A percentile compares a stretch with the other conserved stretches of the same genome.
Evolutionary conservation across 768 basidiomycete genomes (phyloP).

Genomic region (Russula earlei): DNA sequence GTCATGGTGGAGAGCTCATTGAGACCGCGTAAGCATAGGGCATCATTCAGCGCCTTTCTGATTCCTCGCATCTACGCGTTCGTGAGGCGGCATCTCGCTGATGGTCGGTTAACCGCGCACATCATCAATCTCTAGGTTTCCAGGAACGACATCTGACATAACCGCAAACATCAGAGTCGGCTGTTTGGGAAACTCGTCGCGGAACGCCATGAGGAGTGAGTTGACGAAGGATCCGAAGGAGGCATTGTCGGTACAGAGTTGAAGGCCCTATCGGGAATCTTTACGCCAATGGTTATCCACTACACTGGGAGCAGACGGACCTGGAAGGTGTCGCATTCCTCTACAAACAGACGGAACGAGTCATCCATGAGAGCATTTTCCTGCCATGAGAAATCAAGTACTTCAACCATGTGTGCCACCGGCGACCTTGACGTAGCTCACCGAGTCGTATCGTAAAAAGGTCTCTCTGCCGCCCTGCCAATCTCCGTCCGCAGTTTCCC

Average conservation of each 20-base stretch:
- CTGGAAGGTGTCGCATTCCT: conserved; percentile 71
- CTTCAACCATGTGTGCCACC: background rate
- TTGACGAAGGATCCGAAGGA: conserved; percentile 59
- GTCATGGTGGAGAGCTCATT: conserved; percentile 25
- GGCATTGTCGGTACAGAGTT: conserved; percentile 52
- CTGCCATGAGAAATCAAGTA: conserved; percentile 28
- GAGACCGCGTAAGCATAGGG: conserved; percentile 34
- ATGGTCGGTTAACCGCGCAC: background rate
- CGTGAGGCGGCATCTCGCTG: conserved; percentile 11
- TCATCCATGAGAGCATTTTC: conserved; percentile 60
- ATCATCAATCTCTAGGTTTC: conserved; percentile 12
- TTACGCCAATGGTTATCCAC: background rate
- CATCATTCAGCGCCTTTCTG: conserved; percentile 50
- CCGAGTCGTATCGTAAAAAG: conserved; percentile 49
- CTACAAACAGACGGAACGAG: conserved; percentile 54
- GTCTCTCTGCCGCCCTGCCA: conserved; percentile 46
- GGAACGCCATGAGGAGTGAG: conserved; percentile 48
- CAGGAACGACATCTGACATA: conserved; percentile 38
- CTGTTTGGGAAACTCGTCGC: conserved; percentile 62
- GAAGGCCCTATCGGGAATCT: conserved; percentile 45
- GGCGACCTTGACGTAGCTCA: conserved; percentile 22
- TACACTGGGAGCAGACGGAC: conserved; percentile 27
- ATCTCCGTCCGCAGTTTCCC: conserved; percentile 44
- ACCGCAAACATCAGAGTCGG: conserved; percentile 49
- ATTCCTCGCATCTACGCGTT: conserved; percentile 29